These are phyloP conservation scores for Thermochaetoides dissita DNA, from an alignment of 2,329 filamentous ascomycete genomes.

Conservation along the genomic window DNA sequence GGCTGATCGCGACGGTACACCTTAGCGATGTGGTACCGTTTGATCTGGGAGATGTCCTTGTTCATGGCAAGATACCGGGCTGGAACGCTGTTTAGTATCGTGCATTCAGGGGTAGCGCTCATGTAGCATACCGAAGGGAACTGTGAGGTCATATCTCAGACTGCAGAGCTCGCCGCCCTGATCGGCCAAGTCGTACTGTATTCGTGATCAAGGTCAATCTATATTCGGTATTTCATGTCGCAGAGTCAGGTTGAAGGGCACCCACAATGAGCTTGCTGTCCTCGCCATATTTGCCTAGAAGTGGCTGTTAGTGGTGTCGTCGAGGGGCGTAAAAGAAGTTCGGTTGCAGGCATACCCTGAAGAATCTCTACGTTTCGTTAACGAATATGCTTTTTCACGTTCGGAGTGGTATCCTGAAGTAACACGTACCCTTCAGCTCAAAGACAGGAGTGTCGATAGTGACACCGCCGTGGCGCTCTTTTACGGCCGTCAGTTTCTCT, in stretches of 20 bases:
- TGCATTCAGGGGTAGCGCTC: no score
- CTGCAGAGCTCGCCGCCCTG: slow-evolving; percentile 74
- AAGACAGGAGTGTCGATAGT: slow-evolving; percentile 64
- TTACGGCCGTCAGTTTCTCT: slow-evolving; percentile 10
- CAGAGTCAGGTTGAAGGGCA: neutral
- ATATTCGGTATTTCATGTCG: no score
- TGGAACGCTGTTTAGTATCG: slow-evolving; percentile 1
- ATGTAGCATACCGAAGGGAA: slow-evolving; percentile 14
- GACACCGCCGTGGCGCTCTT: slow-evolving; percentile 49
- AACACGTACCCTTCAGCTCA: slow-evolving; percentile 44
- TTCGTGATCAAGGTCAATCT: no score
- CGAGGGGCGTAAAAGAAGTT: no score
- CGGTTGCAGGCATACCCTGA: slow-evolving; percentile 4
- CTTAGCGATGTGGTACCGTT: slow-evolving; percentile 91
- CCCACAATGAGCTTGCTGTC: slow-evolving; percentile 44
- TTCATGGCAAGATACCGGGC: slow-evolving; percentile 92
- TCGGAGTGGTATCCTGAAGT: no score
- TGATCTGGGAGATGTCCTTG: slow-evolving; percentile 65
- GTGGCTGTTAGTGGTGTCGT: slow-evolving; percentile 2
- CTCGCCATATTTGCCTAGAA: slow-evolving; percentile 65
- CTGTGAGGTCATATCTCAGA: slow-evolving; percentile 57
- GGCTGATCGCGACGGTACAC: slow-evolving; percentile 73
- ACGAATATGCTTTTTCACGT: slow-evolving; percentile 22
- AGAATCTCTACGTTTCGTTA: slow-evolving; percentile 15
- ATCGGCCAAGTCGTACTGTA: slow-evolving; percentile 60